Conservation (phyloP, 345 rosid species). For the Abelmoschus esculentus region DNA sequence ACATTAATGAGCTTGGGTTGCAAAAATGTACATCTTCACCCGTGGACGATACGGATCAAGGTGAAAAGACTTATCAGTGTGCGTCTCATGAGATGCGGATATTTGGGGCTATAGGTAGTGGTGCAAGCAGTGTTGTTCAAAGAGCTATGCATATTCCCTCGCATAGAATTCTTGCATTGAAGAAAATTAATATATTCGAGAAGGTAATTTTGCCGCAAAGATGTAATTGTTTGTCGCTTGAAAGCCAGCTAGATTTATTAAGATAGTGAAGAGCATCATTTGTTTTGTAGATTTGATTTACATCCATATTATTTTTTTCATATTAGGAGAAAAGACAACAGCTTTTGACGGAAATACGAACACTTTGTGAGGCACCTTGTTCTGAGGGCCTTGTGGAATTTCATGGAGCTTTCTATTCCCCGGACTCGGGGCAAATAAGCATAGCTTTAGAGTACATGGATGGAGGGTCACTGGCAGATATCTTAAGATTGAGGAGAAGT, state of each 20-base stretch:
- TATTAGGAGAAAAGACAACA: constrained; percentile 90
- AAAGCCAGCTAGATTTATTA: not conserved
- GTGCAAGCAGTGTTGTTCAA: constrained; percentile 97
- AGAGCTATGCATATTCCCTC: constrained; percentile 90
- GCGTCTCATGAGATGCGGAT: constrained; percentile 90
- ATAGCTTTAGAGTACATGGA: constrained; percentile 97
- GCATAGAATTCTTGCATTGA: constrained; percentile 78
- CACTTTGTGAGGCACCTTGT: constrained; percentile 32
- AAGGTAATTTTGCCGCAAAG: constrained; percentile 35
- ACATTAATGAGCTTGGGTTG: constrained; percentile 81
- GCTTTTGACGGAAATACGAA: constrained; percentile 86
- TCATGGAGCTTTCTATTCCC: constrained; percentile 70
- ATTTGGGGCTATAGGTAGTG: constrained; percentile 91
- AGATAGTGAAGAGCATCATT: not conserved
- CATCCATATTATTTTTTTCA: constrained; percentile 5
- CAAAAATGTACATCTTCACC: constrained; percentile 68
- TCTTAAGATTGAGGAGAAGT: constrained; percentile 46
- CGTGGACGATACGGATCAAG: constrained; percentile 45
- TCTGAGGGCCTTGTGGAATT: no score
- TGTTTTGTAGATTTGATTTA: not conserved
- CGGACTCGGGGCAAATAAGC: constrained; percentile 91
- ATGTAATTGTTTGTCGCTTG: not conserved
- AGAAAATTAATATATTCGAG: constrained; percentile 86
- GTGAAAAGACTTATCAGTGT: constrained; percentile 71
- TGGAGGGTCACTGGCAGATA: constrained; percentile 92